A percentile compares a stretch with the other conserved stretches of the same genome.
These are phyloP conservation scores for Nakazawaea siamensis DNA, from an alignment of 805 yeast genomes.

Conservation along the genomic window DNA sequence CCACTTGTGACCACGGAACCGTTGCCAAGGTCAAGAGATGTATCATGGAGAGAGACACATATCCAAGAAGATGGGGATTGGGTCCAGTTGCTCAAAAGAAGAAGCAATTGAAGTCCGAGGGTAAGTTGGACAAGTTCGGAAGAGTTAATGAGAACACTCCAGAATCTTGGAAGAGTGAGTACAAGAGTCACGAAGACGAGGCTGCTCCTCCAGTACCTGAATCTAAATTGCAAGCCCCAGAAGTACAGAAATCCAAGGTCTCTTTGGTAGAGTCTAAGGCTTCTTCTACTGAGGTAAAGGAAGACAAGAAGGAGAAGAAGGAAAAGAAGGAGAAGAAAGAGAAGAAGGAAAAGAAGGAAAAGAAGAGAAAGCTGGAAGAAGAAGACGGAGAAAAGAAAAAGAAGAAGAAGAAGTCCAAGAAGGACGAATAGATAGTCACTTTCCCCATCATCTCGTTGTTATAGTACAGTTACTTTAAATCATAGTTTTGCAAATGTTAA, in stretches of 20 bases:
- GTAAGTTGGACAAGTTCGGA: constrained; percentile 94
- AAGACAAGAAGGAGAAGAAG: constrained; percentile 18
- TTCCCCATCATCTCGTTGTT: no score
- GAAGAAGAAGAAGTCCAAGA: constrained; percentile 30
- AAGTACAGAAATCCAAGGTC: constrained; percentile 35
- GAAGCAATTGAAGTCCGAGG: constrained; percentile 96
- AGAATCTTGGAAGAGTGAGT: constrained; percentile 79
- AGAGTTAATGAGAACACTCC: constrained; percentile 93
- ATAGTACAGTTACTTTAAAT: no score
- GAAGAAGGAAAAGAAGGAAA: constrained; percentile 43
- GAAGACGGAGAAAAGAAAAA: constrained; percentile 56
- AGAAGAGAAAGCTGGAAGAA: constrained; percentile 45
- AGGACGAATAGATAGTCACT: no score
- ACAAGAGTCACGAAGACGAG: constrained; percentile 62
- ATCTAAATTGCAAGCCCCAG: constrained; percentile 33
- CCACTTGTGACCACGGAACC: constrained; percentile 96
- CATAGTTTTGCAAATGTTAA: no score
- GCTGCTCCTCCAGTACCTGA: constrained; percentile 55
- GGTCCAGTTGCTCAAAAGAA: constrained; percentile 98
- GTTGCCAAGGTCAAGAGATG: constrained; percentile 99
- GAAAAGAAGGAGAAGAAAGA: constrained; percentile 32
- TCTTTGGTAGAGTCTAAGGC: constrained; percentile 37
- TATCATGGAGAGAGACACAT: constrained; percentile 98
- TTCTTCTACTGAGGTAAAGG: constrained; percentile 25
- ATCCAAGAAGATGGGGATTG: constrained; percentile 99